Base-by-base conservation (phyloP, 495 filamentous ascomycete species). In the Tuber microsphaerosporum region DNA sequence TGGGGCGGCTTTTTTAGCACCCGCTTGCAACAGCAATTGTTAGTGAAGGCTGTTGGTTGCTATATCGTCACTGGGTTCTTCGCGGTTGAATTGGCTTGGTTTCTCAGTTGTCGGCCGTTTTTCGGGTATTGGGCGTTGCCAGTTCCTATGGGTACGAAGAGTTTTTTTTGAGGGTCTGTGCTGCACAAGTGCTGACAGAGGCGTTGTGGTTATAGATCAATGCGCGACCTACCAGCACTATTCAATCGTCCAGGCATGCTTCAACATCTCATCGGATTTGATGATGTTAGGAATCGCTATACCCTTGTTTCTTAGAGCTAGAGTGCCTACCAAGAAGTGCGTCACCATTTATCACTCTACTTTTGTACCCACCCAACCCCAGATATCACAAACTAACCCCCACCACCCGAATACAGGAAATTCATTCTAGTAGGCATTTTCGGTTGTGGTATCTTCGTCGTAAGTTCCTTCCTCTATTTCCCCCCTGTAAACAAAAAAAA, bases 241-340 rank as follows among this genome's bases (percentile, higher is more conserved):
- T 78, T 83, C 83, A 34, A 86, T 88, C 69, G 80, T 85, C 26
- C 83, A 88, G 72, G 84, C 81, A 7, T 77, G 79, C 71, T 87
- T 88, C 82, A 88, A 88, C 76, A 86, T 88, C 73, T 82, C 81
- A 72, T 87, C 86, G 16, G 87, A 88, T 75, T 1, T 87, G 0
- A 79, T 85, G 76, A 86, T 88, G 77, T 82, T 88, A 37, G 69
- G 77, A 45, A 85, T 88, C 69, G 84, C 86, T 4, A 71, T 88
- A 14, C 86, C 86, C 0, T 76, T 87, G 0, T 72, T 88, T 41
- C 68, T 84, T 12, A 78, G 77, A 26, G 81, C 84, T 20, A 83
- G 81, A 44, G 76, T 88, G 56, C 84, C 84, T 1, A 70, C 76
- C 34, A 84, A 82, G 73, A 84, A 85, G 79, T 79, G 16, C 0